Evolutionary conservation across 306 rosid species (phyloP).

Genomic region (Coriaria nepalensis): DNA sequence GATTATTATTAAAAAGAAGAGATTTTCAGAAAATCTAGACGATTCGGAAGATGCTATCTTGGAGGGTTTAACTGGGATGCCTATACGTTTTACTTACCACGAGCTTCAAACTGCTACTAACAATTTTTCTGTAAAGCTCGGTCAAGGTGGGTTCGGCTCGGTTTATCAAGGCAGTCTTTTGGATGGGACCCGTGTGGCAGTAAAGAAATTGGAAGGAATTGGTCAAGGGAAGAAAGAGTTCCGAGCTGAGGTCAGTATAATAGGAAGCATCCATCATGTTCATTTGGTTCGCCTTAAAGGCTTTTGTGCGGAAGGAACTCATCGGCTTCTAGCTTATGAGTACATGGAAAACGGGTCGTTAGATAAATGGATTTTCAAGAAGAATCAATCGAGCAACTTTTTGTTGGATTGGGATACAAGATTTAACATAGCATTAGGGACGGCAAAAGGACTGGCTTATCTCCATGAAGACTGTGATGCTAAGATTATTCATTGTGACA

Average conservation of each 20-base stretch:
- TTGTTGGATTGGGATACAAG: slow-evolving; percentile 69
- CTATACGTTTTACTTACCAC: slow-evolving; percentile 54
- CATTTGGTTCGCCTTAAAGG: slow-evolving; percentile 74
- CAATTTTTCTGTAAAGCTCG: slow-evolving; percentile 68
- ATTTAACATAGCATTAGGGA: slow-evolving; percentile 69
- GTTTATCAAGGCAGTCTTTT: slow-evolving; percentile 65
- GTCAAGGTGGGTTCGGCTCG: slow-evolving; percentile 88
- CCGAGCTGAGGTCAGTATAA: slow-evolving; percentile 91
- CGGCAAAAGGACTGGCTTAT: slow-evolving; percentile 84
- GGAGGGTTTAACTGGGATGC: slow-evolving; percentile 61
- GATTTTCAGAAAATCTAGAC: slow-evolving; percentile 28
- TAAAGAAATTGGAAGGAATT: slow-evolving; percentile 74
- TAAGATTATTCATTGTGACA: slow-evolving; percentile 86
- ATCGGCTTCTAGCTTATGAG: slow-evolving; percentile 75
- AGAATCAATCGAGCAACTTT: slow-evolving; percentile 26
- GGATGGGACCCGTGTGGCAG: slow-evolving; percentile 70
- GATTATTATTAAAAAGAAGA: slow-evolving; percentile 19
- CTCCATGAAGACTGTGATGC: slow-evolving; percentile 84
- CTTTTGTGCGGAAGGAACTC: slow-evolving; percentile 76
- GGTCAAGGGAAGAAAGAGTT: slow-evolving; percentile 96
- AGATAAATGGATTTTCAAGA: slow-evolving; percentile 77
- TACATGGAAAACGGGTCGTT: slow-evolving; percentile 77
- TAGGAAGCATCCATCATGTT: slow-evolving; percentile 85
- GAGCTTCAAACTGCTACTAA: slow-evolving; percentile 73
- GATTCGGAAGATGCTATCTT: slow-evolving; percentile 76